phyloP scores from a whole-genome alignment of 2,329 filamentous ascomycete genomes.

The Alternaria conjuncta region DNA sequence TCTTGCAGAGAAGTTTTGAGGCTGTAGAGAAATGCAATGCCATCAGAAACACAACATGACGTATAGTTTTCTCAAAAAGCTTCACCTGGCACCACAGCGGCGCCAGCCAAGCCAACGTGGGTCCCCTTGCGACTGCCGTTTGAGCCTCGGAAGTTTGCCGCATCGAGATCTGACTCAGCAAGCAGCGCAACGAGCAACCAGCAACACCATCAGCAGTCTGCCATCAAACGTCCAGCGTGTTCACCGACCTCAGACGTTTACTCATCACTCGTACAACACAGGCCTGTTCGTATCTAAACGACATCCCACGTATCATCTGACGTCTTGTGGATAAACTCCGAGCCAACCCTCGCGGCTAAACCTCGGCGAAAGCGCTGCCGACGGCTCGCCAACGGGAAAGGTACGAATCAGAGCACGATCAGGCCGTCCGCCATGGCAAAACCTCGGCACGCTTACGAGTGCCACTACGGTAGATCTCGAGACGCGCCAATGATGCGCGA shows the following conservation, averaged over 20 bases:
- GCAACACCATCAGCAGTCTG: not conserved
- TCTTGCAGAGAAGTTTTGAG: not conserved
- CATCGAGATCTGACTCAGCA: conserved; percentile 4
- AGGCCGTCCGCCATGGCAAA: conserved; percentile 17
- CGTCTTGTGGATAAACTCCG: not conserved
- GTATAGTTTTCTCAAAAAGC: conserved; percentile 4
- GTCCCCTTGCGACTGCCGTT: conserved; percentile 1
- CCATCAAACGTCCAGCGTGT: not conserved
- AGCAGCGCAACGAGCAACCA: not conserved
- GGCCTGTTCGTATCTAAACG: not conserved
- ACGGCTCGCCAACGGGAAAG: not conserved
- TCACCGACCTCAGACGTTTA: not conserved
- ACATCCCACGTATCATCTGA: conserved; percentile 7
- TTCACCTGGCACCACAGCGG: not conserved
- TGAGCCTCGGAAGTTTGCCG: conserved; percentile 18
- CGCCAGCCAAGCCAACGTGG: conserved; percentile 21
- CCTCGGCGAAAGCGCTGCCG: conserved; percentile 10
- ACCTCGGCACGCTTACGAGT: conserved; percentile 20
- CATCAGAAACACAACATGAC: conserved; percentile 13
- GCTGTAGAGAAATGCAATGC: not conserved
- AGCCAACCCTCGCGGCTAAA: conserved; percentile 3
- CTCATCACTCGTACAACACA: not conserved
- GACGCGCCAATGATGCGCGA: conserved; percentile 15
- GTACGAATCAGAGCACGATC: conserved; percentile 11
- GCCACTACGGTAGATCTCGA: conserved; percentile 7